Conservation (phyloP, 2,329 filamentous ascomycete species). For the Xylaria sp. region DNA sequence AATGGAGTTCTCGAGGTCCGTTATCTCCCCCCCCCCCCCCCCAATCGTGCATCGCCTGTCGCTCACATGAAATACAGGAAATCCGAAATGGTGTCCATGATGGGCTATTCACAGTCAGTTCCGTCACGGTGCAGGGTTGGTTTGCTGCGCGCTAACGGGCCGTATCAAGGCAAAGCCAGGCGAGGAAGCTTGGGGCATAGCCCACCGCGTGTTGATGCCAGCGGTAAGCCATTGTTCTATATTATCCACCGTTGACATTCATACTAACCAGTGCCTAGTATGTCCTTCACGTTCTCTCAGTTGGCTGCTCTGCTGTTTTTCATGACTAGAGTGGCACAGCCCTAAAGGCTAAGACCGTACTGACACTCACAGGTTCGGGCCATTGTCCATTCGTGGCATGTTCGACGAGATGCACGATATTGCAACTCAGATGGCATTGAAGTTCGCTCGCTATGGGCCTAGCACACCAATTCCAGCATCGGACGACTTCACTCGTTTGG, state of each 20-base stretch:
- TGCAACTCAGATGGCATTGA: constrained; percentile 71
- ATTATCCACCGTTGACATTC: neutral
- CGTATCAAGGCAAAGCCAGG: constrained; percentile 52
- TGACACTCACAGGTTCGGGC: constrained; percentile 73
- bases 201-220: constrained; percentile 44
- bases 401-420: constrained; percentile 77
- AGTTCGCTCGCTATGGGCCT: constrained; percentile 73
- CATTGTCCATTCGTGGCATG: constrained; percentile 73
- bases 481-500: constrained; percentile 59
- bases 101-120: constrained; percentile 71
- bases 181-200: constrained; percentile 68
- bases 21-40: too few species aligned
- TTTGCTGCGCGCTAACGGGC: constrained; percentile 24
- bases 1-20: too few species aligned
- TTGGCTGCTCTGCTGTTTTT: neutral
- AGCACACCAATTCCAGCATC: constrained; percentile 63
- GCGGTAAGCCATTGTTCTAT: constrained; percentile 32
- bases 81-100: constrained; percentile 70
- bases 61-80: constrained; percentile 49
- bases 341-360: constrained; percentile 50
- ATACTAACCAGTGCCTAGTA: constrained; percentile 34
- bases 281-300: neutral
- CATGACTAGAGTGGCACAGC: neutral
- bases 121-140: neutral
- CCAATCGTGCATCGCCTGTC: neutral